Base-by-base conservation (phyloP, 768 basidiomycete genomes). In the Leccinum pellstonianum region DNA sequence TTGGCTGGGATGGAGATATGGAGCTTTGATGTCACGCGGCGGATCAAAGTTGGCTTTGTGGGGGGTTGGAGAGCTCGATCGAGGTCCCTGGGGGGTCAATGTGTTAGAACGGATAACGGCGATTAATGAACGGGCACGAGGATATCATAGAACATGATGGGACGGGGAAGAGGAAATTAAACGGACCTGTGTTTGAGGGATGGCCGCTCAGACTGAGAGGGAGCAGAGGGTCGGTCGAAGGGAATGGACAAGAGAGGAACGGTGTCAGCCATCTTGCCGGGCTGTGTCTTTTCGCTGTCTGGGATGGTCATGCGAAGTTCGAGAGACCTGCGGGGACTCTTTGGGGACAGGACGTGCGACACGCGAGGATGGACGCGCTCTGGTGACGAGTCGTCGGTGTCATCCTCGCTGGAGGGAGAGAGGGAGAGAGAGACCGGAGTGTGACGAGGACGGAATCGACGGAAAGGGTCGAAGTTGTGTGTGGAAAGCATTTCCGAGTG, bases 21-120 rank as follows among this genome's bases (percentile, higher is more conserved):
- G 21, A 73, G 57, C 35, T 62, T 75, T 2, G 73, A 73, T 0
- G 73, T 67, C 5, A 73, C 66, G 15, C 73, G 70, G 14, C 73
- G 73, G 55, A 73, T 60, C 53, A 75, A 59, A 0, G 62, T 65
- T 4, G 63, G 33, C 37, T 68, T 73, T 5, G 19, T 8, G 35
- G 50, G 6, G 6, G 57, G 58, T 15, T 51, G 38, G 1, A 43
- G 52, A 11, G 56, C 37, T 27, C 53, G 25, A n/a, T 49, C 29
- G 43, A 55, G 0, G 29, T 50, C 53, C 27, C 47, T 47, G 21
- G 23, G 27, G 15, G 50, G 21, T 10, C 1, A 5, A 19, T 8
- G 50, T 5, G 3, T 52, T 4, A 52, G 50, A 52, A 52, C 27
- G 7, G 8, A 38, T 12, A 17, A 38, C 38, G 38, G 38, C 38